Base-by-base conservation (phyloP, 2,329 filamentous ascomycete species). In the Phyllosticta ampelicida region DNA sequence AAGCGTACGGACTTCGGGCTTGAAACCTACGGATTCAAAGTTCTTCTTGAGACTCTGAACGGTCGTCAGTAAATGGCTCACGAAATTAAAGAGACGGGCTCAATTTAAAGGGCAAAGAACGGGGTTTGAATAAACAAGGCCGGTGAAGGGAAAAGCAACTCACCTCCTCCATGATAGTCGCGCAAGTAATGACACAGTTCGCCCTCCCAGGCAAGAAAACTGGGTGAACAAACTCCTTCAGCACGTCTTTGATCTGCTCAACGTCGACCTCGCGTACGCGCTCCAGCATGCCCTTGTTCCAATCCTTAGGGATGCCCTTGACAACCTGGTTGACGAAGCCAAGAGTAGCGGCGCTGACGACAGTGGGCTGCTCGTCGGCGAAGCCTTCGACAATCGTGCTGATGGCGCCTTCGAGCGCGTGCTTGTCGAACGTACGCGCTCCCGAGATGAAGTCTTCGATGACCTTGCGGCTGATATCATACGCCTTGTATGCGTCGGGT, bases 101-200 rank as follows among this genome's bases (percentile, higher is more conserved):
- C n/a, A n/a, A n/a, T n/a, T n/a, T 8, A 29, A 29, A 29, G 8
- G 2, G 28, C 8, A 10, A 1, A 10, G 28, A 10, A 10, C 8
- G 28, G 2, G 2, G 11, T 29, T 29, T 6, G 28, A 29, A 10
- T 29, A 10, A 29, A 10, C 11, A 10, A 8, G 11, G 21, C 8
- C 18, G 19, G 19, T 16, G 30, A 56, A 9, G 5, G 18, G 36
- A 28, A 13, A 54, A 48, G 9, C 6, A 61, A 78, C 84, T 75
- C 75, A 94, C 89, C 78, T 96, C 89, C 65, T 86, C 80, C 81
- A 96, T 87, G 53, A 90, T 81, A 16, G 87, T 86, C 19, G 90
- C 88, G 70, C 92, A 96, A 8, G 92, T 96, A 55, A 96, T 80
- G 3, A 96, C 84, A 55, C 96, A 76, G 69, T 97, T 95, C 62